phyloP scores from a whole-genome alignment of 371 early-diverging fungal genomes.

The Umbelopsis sp. region DNA sequence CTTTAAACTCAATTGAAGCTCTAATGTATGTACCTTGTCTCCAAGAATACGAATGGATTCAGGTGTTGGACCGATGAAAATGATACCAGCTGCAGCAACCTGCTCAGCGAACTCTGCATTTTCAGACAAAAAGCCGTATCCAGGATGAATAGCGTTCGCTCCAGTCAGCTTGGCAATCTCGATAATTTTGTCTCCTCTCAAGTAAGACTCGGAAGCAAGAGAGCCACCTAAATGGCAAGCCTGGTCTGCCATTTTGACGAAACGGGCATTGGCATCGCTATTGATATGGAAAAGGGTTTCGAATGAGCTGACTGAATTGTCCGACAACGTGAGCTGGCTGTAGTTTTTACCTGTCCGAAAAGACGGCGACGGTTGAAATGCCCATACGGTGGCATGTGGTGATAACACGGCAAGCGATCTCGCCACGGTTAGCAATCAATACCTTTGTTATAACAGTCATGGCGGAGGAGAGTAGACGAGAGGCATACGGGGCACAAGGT shows the following conservation, averaged over 20 bases:
- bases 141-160: conserved; percentile 84
- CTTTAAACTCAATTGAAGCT: background rate
- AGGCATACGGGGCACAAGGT: conserved; percentile 1
- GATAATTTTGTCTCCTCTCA: conserved; percentile 67
- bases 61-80: conserved; percentile 80
- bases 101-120: conserved; percentile 77
- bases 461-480: conserved; percentile 39
- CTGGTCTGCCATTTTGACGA: conserved; percentile 86
- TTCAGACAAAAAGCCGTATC: conserved; percentile 92
- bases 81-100: conserved; percentile 67
- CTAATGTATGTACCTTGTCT: conserved; percentile 76
- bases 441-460: conserved; percentile 79
- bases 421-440: conserved; percentile 96
- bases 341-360: conserved; percentile 76
- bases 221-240: conserved; percentile 76
- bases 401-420: conserved; percentile 94
- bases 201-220: conserved; percentile 73
- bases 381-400: conserved; percentile 80
- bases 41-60: conserved; percentile 91
- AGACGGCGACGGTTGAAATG: conserved; percentile 93
- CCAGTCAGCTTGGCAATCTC: conserved; percentile 60
- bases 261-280: conserved; percentile 82
- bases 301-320: background rate
- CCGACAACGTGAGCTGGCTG: background rate
- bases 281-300: conserved; percentile 20